phyloP scores from a whole-genome alignment of 148 eudicot species.

The Chenopodium suecicum region DNA sequence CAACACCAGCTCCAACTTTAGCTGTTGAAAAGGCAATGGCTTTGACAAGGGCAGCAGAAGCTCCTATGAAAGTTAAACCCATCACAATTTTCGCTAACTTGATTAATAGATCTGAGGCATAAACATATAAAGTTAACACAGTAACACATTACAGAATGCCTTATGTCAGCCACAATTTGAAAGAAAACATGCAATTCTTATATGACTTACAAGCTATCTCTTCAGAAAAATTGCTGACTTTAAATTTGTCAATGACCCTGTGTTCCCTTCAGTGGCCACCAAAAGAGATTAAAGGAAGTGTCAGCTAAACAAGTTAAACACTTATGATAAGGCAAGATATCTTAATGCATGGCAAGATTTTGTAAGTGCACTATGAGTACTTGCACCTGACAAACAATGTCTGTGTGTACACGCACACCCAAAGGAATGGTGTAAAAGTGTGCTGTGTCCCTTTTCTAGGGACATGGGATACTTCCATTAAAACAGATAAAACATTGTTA shows the following conservation, averaged over 20 bases:
- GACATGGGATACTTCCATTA: not conserved
- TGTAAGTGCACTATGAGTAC: not conserved
- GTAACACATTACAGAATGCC: not conserved
- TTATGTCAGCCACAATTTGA: not conserved
- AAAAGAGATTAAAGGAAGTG: constrained; percentile 10
- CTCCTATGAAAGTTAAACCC: constrained; percentile 53
- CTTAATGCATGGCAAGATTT: not conserved
- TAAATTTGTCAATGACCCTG: constrained; percentile 40
- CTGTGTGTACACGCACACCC: not conserved
- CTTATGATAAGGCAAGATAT: not conserved
- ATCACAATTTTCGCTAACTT: constrained; percentile 39
- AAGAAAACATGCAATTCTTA: not conserved
- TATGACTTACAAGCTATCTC: constrained; percentile 65
- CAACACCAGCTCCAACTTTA: constrained; percentile 33
- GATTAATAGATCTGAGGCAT: constrained; percentile 51
- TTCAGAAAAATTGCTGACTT: constrained; percentile 40
- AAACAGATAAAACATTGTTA: not conserved
- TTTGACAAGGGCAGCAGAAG: constrained; percentile 62
- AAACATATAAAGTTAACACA: constrained; percentile 14
- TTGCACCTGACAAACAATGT: not conserved
- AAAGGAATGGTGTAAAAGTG: not conserved
- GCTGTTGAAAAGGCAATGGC: constrained; percentile 48
- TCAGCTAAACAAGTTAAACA: not conserved
- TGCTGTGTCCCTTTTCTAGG: not conserved
- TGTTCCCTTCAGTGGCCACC: constrained; percentile 46